These are phyloP conservation scores for Geotrichum candidum DNA, from an alignment of 1,139 yeast genomes.

Conservation along the genomic window DNA sequence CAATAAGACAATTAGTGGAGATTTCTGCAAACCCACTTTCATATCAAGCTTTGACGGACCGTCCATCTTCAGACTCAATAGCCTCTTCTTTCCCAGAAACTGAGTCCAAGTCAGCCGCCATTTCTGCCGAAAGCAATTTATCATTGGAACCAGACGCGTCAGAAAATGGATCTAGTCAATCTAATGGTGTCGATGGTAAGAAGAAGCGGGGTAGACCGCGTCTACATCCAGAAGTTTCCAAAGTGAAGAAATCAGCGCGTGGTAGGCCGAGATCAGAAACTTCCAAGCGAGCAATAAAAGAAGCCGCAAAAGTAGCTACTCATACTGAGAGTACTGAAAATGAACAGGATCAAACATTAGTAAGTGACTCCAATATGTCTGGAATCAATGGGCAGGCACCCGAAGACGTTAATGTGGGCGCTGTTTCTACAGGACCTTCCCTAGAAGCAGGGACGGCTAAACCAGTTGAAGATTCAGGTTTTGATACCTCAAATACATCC, in stretches of 20 bases:
- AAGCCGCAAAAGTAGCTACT: conserved; percentile 7
- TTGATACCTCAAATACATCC: background rate
- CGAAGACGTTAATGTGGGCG: background rate
- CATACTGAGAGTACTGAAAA: background rate
- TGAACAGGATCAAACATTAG: background rate
- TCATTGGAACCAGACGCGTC: background rate
- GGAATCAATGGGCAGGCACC: background rate
- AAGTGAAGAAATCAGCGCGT: conserved; percentile 6
- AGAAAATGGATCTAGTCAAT: background rate
- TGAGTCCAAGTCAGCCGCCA: background rate
- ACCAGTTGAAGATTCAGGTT: background rate
- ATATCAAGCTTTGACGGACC: background rate
- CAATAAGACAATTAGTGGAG: background rate
- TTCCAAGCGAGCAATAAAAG: conserved; percentile 13
- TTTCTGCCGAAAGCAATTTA: background rate
- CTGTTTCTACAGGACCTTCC: background rate
- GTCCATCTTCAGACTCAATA: background rate
- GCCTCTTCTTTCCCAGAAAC: background rate
- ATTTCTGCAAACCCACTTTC: background rate
- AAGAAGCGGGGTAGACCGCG: conserved; percentile 15
- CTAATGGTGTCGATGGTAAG: background rate
- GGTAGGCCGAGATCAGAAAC: conserved; percentile 18
- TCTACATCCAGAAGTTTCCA: conserved; percentile 2
- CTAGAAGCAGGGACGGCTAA: background rate
- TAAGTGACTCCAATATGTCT: background rate